These are phyloP conservation scores for Lactarius indigo DNA, from an alignment of 768 basidiomycete species.

Conservation along the genomic window DNA sequence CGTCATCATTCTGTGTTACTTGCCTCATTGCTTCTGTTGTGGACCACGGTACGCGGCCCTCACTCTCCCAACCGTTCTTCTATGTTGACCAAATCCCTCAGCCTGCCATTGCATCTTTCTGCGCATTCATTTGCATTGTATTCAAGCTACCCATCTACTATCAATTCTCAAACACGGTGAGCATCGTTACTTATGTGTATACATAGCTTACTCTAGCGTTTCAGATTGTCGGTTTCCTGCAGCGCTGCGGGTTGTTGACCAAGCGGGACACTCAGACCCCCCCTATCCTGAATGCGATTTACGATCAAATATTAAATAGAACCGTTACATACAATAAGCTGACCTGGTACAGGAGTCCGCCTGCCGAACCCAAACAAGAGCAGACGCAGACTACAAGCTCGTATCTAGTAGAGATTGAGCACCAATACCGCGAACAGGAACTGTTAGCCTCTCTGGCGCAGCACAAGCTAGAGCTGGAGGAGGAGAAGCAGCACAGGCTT, in stretches of 20 bases:
- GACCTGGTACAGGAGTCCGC: background rate
- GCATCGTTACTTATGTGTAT: background rate
- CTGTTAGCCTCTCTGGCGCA: background rate
- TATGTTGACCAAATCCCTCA: background rate
- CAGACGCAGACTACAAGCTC: background rate
- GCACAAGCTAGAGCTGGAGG: background rate
- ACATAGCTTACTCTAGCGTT: background rate
- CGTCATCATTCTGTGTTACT: background rate
- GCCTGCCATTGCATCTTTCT: background rate
- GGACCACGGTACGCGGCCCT: slow-evolving; percentile 8
- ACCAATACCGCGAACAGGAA: background rate
- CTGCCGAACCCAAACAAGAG: background rate
- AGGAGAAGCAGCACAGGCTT: background rate
- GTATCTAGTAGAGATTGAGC: background rate
- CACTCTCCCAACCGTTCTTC: background rate
- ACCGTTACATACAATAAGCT: background rate
- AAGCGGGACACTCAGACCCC: slow-evolving; percentile 1
- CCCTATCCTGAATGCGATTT: background rate
- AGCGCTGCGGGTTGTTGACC: background rate
- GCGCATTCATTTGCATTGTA: background rate
- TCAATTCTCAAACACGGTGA: background rate
- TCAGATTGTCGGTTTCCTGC: slow-evolving; percentile 7
- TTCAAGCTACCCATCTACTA: background rate
- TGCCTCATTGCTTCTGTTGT: background rate
- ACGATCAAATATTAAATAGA: slow-evolving; percentile 8